Conservation (phyloP, 768 basidiomycete genomes). For the Gymnopilus dilepis region DNA sequence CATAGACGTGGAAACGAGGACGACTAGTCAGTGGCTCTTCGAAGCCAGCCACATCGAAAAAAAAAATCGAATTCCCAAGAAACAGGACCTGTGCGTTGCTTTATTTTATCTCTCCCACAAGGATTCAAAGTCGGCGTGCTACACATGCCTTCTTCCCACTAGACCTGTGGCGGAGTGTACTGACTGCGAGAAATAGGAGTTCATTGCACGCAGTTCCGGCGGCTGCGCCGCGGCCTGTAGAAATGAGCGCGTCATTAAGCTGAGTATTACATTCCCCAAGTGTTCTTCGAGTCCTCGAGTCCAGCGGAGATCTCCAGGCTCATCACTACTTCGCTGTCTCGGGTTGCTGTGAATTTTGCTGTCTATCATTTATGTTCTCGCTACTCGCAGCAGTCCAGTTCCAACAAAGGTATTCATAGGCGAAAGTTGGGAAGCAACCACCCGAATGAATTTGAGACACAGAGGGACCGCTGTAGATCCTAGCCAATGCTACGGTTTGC, state of each 20-base stretch:
- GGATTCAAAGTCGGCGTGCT: constrained; percentile 2
- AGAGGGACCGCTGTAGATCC: no score
- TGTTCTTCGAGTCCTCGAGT: background rate
- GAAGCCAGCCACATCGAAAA: background rate
- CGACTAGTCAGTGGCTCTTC: background rate
- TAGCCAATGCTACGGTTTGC: no score
- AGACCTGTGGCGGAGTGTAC: background rate
- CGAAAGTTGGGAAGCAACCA: no score
- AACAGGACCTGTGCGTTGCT: constrained; percentile 9
- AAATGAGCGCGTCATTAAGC: background rate
- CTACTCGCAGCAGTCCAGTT: background rate
- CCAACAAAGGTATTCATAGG: no score
- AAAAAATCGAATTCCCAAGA: constrained; percentile 9
- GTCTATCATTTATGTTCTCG: background rate
- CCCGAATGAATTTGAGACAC: no score
- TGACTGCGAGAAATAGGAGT: constrained; percentile 12
- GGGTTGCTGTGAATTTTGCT: background rate
- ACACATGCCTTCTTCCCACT: constrained; percentile 25
- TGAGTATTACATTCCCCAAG: background rate
- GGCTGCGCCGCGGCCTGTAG: constrained; percentile 6
- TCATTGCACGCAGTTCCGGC: constrained; percentile 1
- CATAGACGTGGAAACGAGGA: constrained; percentile 11
- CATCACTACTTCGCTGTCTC: background rate
- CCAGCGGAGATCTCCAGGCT: background rate
- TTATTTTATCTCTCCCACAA: constrained; percentile 17